Conservation (phyloP, 331 rosid genomes). For the Rosa hybrid region DNA sequence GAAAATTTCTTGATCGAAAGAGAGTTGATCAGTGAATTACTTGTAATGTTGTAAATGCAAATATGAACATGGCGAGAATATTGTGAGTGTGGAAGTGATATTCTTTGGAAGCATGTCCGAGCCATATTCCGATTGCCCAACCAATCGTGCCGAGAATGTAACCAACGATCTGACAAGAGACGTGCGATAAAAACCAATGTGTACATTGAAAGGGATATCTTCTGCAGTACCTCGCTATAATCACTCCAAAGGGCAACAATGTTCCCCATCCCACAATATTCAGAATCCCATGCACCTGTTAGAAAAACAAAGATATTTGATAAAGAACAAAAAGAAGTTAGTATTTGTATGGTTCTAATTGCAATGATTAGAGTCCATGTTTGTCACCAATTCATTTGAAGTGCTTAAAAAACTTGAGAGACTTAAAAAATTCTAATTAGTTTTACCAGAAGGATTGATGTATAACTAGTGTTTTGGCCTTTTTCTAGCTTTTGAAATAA, state of each 20-base stretch:
- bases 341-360: too few relatives aligned
- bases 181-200: slow-evolving; percentile 37
- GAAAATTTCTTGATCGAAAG: not conserved
- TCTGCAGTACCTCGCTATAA: slow-evolving; percentile 60
- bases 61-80: slow-evolving; percentile 52
- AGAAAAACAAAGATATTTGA: not conserved
- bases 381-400: not conserved
- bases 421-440: not conserved
- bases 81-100: slow-evolving; percentile 60
- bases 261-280: slow-evolving; percentile 88
- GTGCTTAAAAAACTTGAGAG: too few relatives aligned
- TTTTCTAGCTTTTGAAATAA: too few relatives aligned
- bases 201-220: slow-evolving; percentile 22
- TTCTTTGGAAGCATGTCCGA: slow-evolving; percentile 58
- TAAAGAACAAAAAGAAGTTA: not conserved
- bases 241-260: slow-evolving; percentile 67
- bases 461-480: too few relatives aligned
- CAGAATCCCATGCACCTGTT: slow-evolving; percentile 75
- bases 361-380: not conserved
- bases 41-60: slow-evolving; percentile 65
- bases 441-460: too few relatives aligned
- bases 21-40: slow-evolving; percentile 29
- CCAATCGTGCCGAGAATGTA: slow-evolving; percentile 56
- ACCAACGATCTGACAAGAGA: slow-evolving; percentile 49
- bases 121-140: slow-evolving; percentile 71